Evolutionary conservation across 2,329 filamentous ascomycete genomes (phyloP).

Genomic region (Aspergillus oerlinghausenensis): DNA sequence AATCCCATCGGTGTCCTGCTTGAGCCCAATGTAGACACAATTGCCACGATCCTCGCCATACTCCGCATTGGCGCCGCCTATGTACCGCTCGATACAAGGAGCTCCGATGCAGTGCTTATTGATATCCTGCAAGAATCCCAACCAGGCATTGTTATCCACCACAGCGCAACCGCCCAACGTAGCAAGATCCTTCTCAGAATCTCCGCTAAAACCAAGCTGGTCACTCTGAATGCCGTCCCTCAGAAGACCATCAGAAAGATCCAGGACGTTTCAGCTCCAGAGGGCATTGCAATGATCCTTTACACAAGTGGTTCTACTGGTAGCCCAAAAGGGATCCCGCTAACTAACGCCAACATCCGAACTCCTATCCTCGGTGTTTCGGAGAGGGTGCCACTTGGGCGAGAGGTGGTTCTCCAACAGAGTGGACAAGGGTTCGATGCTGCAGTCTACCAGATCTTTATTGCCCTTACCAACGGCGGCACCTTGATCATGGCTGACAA

Average conservation of each 20-base stretch:
- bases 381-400: background rate
- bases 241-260: background rate
- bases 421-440: conserved; percentile 4
- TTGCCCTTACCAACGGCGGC: conserved; percentile 1
- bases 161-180: background rate
- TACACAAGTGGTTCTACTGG: conserved; percentile 18
- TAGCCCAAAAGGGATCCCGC: conserved; percentile 10
- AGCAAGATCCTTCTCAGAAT: background rate
- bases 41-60: conserved; percentile 8
- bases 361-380: conserved; percentile 3
- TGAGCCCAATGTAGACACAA: conserved; percentile 5
- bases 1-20: conserved; percentile 4
- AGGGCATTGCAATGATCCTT: conserved; percentile 3
- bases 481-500: conserved; percentile 5
- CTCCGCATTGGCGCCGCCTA: conserved; percentile 7
- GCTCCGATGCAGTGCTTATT: background rate
- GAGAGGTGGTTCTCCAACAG: conserved; percentile 5
- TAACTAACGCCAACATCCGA: conserved; percentile 3
- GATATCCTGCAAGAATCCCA: conserved; percentile 2
- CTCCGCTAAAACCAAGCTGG: background rate
- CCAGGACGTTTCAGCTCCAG: background rate
- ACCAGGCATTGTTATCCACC: background rate
- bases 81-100: conserved; percentile 3
- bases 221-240: conserved; percentile 1
- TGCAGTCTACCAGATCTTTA: conserved; percentile 1